Conservation (phyloP, 176 grass and related monocot genomes). For the Areca catechu region DNA sequence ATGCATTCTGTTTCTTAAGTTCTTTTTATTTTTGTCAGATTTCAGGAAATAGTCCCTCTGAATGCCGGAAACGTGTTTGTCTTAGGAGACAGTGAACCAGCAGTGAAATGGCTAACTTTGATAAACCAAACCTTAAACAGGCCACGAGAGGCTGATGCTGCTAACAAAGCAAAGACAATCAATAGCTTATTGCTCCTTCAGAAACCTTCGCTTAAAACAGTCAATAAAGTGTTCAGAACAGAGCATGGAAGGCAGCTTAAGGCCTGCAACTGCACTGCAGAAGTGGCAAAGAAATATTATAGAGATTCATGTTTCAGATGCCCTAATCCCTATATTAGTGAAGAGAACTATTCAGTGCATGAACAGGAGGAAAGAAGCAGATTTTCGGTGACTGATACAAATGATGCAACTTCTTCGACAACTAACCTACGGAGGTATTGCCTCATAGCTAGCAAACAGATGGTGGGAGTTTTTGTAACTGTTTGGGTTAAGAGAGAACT, state of each 20-base stretch:
- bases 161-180: conserved; percentile 39
- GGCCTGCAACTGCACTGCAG: conserved; percentile 56
- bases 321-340: conserved; percentile 38
- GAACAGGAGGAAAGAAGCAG: conserved; percentile 30
- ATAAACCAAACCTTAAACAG: conserved; percentile 50
- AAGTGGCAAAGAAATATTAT: conserved; percentile 12
- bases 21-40: conserved; percentile 22
- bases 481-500: conserved; percentile 73
- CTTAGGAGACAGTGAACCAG: conserved; percentile 77
- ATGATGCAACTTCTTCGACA: conserved; percentile 14
- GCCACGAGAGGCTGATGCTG: conserved; percentile 26
- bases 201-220: conserved; percentile 38
- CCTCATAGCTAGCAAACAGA: conserved; percentile 74
- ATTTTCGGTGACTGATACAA: conserved; percentile 27
- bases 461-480: conserved; percentile 87
- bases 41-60: conserved; percentile 97
- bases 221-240: conserved; percentile 43
- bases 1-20: too few relatives aligned
- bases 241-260: conserved; percentile 43
- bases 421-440: conserved; percentile 32
- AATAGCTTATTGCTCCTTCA: conserved; percentile 40
- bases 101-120: conserved; percentile 68
- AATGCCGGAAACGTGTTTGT: conserved; percentile 90
- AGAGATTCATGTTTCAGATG: conserved; percentile 48
- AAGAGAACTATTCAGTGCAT: conserved; percentile 54